Conservation (phyloP, 2,329 filamentous ascomycete species). For the Trichophyton mentagrophytes region DNA sequence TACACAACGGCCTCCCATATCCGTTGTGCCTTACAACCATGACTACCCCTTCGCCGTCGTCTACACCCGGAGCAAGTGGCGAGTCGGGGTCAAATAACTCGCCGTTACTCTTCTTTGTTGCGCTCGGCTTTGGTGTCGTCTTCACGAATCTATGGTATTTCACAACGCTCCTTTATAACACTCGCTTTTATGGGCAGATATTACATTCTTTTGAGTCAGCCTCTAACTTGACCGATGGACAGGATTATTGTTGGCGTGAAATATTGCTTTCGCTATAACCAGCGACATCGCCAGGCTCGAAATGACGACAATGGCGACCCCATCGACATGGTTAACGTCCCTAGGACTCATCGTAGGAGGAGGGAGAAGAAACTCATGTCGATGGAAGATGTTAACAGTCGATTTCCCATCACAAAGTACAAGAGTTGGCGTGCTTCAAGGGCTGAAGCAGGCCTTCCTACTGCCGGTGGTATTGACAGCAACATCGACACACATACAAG, state of each 20-base stretch:
- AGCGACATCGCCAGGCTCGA: slow-evolving; percentile 70
- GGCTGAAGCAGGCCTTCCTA: slow-evolving; percentile 69
- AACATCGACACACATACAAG: slow-evolving; percentile 38
- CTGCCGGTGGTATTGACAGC: slow-evolving; percentile 68
- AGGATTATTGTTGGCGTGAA: slow-evolving; percentile 99
- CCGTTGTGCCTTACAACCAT: not conserved
- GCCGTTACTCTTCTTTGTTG: slow-evolving; percentile 81
- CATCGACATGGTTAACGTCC: slow-evolving; percentile 77
- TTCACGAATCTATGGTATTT: slow-evolving; percentile 96
- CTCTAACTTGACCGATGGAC: slow-evolving; percentile 8
- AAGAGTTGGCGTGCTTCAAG: slow-evolving; percentile 82
- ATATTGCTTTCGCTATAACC: slow-evolving; percentile 98
- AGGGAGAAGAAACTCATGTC: slow-evolving; percentile 98
- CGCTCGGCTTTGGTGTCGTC: slow-evolving; percentile 90
- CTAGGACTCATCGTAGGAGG: slow-evolving; percentile 68
- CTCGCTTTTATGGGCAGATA: not conserved
- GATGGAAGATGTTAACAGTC: slow-evolving; percentile 97
- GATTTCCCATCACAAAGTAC: slow-evolving; percentile 93
- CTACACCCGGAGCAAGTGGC: slow-evolving; percentile 13
- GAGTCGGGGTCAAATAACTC: slow-evolving; percentile 50
- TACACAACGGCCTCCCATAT: not conserved
- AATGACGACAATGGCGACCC: slow-evolving; percentile 70
- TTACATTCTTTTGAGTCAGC: slow-evolving; percentile 2
- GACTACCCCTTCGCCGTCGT: slow-evolving; percentile 1
- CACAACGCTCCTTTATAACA: slow-evolving; percentile 3